These are phyloP conservation scores for Aspergillus olivimuriae DNA, from an alignment of 495 filamentous ascomycete genomes.

Conservation along the genomic window DNA sequence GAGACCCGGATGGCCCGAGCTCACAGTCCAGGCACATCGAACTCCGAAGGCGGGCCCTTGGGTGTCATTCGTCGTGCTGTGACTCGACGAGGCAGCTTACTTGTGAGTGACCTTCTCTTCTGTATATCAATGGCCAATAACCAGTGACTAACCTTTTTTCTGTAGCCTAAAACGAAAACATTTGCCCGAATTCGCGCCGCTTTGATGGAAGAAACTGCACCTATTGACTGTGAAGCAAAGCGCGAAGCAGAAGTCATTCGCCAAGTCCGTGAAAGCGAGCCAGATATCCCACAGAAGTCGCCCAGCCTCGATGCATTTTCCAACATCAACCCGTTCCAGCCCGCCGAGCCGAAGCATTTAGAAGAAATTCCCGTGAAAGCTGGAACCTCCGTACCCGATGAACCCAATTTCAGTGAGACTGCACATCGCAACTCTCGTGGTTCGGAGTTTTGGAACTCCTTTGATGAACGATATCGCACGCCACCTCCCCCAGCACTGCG, in stretches of 20 bases:
- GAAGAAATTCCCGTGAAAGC: constrained; percentile 55
- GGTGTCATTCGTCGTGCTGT: constrained; percentile 60
- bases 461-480: constrained; percentile 56
- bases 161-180: constrained; percentile 89
- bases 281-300: constrained; percentile 34
- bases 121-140: background rate
- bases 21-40: constrained; percentile 34
- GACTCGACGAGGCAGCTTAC: constrained; percentile 77
- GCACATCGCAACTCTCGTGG: constrained; percentile 64
- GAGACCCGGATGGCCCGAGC: constrained; percentile 42
- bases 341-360: constrained; percentile 43
- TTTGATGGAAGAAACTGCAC: constrained; percentile 78
- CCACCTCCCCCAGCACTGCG: constrained; percentile 55
- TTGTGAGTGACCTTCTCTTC: constrained; percentile 61
- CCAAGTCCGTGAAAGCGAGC: constrained; percentile 76
- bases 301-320: constrained; percentile 31
- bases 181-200: constrained; percentile 91
- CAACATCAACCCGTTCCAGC: constrained; percentile 45
- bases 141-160: constrained; percentile 7
- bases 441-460: constrained; percentile 72
- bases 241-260: constrained; percentile 92
- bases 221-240: constrained; percentile 79
- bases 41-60: constrained; percentile 35
- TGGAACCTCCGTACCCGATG: constrained; percentile 37
- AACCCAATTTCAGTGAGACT: constrained; percentile 65